These are phyloP conservation scores for Aquilaria sinensis DNA, from an alignment of 345 rosid species.

Conservation along the genomic window DNA sequence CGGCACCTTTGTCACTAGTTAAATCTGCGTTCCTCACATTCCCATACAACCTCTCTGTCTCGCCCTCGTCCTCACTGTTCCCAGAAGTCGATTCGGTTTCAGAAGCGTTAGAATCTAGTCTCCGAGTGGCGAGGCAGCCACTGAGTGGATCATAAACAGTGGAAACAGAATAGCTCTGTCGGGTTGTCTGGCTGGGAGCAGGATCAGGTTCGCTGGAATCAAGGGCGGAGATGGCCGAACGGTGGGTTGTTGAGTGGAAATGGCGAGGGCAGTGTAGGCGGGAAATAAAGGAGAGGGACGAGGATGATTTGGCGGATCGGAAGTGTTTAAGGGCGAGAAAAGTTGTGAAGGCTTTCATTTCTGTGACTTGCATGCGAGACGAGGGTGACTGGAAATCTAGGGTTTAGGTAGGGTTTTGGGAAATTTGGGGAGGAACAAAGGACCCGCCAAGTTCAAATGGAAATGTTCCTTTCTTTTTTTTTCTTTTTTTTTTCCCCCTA, in stretches of 20 bases:
- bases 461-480: neutral
- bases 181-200: neutral
- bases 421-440: neutral
- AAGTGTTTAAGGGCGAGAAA: conserved; percentile 14
- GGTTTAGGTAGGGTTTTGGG: conserved; percentile 15
- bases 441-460: conserved; percentile 4
- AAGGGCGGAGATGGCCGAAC: conserved; percentile 2
- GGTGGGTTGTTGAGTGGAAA: conserved; percentile 16
- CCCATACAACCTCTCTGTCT: conserved; percentile 11
- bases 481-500: too few relatives aligned
- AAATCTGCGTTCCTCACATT: conserved; percentile 8
- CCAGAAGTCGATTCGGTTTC: conserved; percentile 3
- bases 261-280: conserved; percentile 18
- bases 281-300: conserved; percentile 1
- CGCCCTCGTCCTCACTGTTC: neutral
- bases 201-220: neutral
- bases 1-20: conserved; percentile 4
- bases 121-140: neutral
- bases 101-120: neutral
- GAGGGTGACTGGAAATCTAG: neutral
- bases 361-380: conserved; percentile 19
- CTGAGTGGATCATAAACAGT: conserved; percentile 23
- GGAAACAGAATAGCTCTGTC: conserved; percentile 20
- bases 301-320: conserved; percentile 1
- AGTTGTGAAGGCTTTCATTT: conserved; percentile 30